Percentiles rank a stretch among this genome's conserved stretches.
Conservation (phyloP, 768 basidiomycete species). For the Phlegmacium glaucopus region DNA sequence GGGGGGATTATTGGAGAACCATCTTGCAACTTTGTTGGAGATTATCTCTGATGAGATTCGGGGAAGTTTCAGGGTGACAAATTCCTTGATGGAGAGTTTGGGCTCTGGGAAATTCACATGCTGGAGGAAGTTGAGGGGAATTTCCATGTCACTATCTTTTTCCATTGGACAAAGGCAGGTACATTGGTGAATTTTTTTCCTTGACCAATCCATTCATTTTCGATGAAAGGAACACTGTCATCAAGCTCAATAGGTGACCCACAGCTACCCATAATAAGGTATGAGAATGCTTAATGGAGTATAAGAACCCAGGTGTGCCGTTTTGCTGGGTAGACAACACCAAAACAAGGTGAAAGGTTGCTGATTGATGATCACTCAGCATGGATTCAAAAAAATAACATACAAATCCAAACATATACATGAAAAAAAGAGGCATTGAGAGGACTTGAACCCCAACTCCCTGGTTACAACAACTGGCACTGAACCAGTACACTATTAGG, state of each 20-base stretch:
- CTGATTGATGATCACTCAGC: too few relatives aligned
- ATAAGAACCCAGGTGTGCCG: neutral
- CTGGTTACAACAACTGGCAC: too few relatives aligned
- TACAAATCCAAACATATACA: too few relatives aligned
- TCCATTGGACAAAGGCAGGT: neutral
- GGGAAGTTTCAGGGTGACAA: neutral
- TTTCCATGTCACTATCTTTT: neutral
- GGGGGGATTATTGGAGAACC: constrained; percentile 3
- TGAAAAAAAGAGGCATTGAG: too few relatives aligned
- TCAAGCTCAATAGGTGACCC: neutral
- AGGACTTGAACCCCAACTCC: too few relatives aligned
- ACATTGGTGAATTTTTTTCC: neutral
- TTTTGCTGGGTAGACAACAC: too few relatives aligned
- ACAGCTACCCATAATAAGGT: neutral
- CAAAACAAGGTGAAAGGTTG: too few relatives aligned
- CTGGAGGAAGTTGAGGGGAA: neutral
- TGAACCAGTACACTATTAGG: too few relatives aligned
- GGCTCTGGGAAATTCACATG: neutral
- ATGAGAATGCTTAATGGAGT: neutral
- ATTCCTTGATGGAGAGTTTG: neutral
- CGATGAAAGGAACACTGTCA: neutral
- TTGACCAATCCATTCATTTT: neutral
- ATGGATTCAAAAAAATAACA: too few relatives aligned
- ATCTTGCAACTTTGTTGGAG: neutral
- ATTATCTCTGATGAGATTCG: constrained; percentile 2